A percentile compares a stretch with the other conserved stretches of the same genome.
Evolutionary conservation across 2,329 filamentous ascomycete genomes (phyloP).

Genomic region (Aureobasidium leucospermi): DNA sequence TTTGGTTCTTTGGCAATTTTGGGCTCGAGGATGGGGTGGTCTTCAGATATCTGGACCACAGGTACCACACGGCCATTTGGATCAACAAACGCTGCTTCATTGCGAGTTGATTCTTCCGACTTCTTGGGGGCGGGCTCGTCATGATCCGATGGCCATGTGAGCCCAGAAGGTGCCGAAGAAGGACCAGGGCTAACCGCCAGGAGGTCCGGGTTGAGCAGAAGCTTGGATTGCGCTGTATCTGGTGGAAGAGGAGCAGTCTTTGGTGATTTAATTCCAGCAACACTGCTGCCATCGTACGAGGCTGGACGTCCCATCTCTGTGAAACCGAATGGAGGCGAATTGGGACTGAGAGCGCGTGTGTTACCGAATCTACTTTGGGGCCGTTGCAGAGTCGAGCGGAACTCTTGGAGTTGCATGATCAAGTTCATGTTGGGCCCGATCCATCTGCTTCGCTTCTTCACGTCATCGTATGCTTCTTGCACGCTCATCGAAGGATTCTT

Average conservation of each 20-base stretch:
- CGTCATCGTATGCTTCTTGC: conserved; percentile 75
- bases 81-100: conserved; percentile 45
- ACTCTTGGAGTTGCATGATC: conserved; percentile 83
- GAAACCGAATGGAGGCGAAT: conserved; percentile 27
- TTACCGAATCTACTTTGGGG: conserved; percentile 22
- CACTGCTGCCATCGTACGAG: background rate
- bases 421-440: conserved; percentile 89
- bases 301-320: conserved; percentile 24
- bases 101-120: conserved; percentile 38
- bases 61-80: conserved; percentile 29
- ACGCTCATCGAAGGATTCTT: conserved; percentile 69
- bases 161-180: conserved; percentile 58
- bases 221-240: conserved; percentile 4
- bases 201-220: conserved; percentile 17
- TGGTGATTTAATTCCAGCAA: conserved; percentile 29
- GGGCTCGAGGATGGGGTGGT: conserved; percentile 1
- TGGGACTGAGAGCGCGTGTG: conserved; percentile 26
- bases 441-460: conserved; percentile 76
- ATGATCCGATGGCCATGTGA: conserved; percentile 46
- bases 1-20: background rate
- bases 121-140: background rate
- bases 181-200: conserved; percentile 47
- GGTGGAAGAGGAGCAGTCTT: conserved; percentile 54
- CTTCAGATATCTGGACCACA: conserved; percentile 22
- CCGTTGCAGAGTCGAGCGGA: conserved; percentile 44